Evolutionary conservation across 306 rosid genomes (phyloP).

Genomic region (Prunus mume): DNA sequence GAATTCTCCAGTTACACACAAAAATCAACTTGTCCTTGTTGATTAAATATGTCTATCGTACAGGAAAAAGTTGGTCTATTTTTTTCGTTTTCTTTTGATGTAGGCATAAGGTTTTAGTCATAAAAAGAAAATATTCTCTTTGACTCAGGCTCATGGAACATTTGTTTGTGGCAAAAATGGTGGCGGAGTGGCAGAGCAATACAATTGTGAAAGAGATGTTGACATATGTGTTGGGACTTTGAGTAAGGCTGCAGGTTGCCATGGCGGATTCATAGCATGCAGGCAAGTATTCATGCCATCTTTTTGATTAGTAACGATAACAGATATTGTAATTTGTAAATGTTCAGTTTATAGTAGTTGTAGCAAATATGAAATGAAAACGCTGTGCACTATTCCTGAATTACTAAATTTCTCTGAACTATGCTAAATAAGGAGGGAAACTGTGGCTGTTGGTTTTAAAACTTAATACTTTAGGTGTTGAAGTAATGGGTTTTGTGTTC

Average conservation of each 20-base stretch:
- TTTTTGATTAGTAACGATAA: background rate
- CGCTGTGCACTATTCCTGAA: background rate
- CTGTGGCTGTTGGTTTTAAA: background rate
- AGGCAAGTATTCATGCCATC: conserved; percentile 45
- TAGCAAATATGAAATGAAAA: conserved; percentile 1
- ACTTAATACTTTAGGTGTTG: background rate
- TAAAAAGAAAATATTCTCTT: background rate
- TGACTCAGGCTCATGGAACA: conserved; percentile 84
- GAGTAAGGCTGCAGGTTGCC: conserved; percentile 97
- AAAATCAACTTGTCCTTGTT: background rate
- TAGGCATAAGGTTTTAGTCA: conserved; percentile 9
- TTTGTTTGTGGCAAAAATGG: conserved; percentile 91
- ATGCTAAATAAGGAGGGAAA: background rate
- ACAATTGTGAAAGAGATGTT: conserved; percentile 76
- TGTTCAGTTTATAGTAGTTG: background rate
- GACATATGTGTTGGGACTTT: conserved; percentile 89
- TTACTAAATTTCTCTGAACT: background rate
- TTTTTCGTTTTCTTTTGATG: background rate
- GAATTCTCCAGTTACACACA: background rate
- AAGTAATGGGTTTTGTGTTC: background rate
- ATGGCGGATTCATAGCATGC: conserved; percentile 98
- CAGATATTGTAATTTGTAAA: background rate
- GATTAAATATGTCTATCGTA: background rate
- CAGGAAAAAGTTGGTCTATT: background rate
- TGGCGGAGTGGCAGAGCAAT: conserved; percentile 91